Base-by-base conservation (phyloP, 305 asterid species). In the Euphrasia arctica region DNA sequence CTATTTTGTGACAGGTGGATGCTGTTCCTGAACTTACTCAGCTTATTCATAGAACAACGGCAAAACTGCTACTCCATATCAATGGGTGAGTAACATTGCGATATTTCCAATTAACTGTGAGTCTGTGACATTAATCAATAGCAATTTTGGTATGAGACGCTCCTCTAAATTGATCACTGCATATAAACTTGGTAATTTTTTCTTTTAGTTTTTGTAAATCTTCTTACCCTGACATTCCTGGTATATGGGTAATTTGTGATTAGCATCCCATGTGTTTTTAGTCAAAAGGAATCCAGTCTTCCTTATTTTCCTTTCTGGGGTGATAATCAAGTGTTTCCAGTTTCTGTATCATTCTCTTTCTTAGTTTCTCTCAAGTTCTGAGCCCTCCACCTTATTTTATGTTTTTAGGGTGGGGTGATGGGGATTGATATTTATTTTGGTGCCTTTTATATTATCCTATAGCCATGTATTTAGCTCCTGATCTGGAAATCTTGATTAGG, bases 11-110 rank as follows among this genome's bases (percentile, higher is more conserved):
- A 64, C 75, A 94, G 99, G 99, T 91, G 77, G 98, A 81, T 82
- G 97, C 96, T 69, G 93, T 91, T 67, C 96, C 99, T 4, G 96
- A 88, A 78, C 99, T 94, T 70, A 80, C 80, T 50, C 77, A 82
- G 77, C 91, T 81, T 61, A 82, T 94, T 73, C 97, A 94, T 70
- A 85, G 79, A 82, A 88, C 98, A 51, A 94, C 99, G 11, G 91
- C 98, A 39, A 90, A 89, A 62, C 78, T 75, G 75, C 88, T 90
- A 48, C 98, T 91, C 67, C 93, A 94, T 77, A 82, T 91, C 65
- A 83, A 85, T 76, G 96, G 95, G 99, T 94, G 80, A 83, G 95
- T 77, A 61, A 58, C 67, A 13, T 1, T 36, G 43, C 9, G 43
- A 39, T 39, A 39, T 7, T 6, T 39, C 9, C 43, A 39, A 39